Evolutionary conservation across 805 yeast species (phyloP).

Genomic region (Wickerhamiella musiphila): DNA sequence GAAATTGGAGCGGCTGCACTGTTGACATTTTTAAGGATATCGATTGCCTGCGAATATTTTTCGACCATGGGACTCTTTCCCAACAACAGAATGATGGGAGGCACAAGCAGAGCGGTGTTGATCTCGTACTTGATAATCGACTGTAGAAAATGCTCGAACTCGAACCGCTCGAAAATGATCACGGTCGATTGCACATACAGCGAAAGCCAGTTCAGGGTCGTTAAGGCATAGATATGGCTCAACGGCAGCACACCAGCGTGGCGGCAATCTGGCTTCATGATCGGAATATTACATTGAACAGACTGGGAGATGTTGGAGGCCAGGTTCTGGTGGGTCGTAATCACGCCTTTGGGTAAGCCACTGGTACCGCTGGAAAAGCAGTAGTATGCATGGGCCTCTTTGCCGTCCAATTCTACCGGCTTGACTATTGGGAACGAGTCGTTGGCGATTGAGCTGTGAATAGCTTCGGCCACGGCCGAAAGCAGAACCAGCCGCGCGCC

Average conservation of each 20-base stretch:
- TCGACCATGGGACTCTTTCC: slow-evolving; percentile 29
- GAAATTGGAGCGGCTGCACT: slow-evolving; percentile 30
- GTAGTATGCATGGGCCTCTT: slow-evolving; percentile 11
- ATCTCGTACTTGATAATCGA: slow-evolving; percentile 19
- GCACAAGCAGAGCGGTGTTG: slow-evolving; percentile 25
- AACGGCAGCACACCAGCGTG: slow-evolving; percentile 21
- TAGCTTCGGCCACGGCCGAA: neutral
- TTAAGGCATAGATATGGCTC: slow-evolving; percentile 19
- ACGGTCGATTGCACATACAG: slow-evolving; percentile 9
- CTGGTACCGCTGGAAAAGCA: slow-evolving; percentile 18
- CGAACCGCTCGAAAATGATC: slow-evolving; percentile 17
- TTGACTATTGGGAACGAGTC: slow-evolving; percentile 3
- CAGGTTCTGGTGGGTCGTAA: slow-evolving; percentile 37
- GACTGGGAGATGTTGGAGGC: slow-evolving; percentile 21
- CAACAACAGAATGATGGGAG: slow-evolving; percentile 27
- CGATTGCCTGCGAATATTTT: slow-evolving; percentile 26
- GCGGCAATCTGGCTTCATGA: slow-evolving; percentile 18
- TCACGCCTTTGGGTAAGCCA: slow-evolving; percentile 64
- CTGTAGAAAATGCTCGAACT: slow-evolving; percentile 16
- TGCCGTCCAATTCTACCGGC: slow-evolving; percentile 6
- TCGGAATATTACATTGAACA: neutral
- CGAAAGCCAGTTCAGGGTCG: slow-evolving; percentile 14
- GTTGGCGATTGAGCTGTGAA: neutral
- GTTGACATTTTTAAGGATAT: slow-evolving; percentile 25
- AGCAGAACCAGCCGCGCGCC: neutral